Evolutionary conservation across 768 basidiomycete genomes (phyloP).

Genomic region (Dacryopinax spathularia): DNA sequence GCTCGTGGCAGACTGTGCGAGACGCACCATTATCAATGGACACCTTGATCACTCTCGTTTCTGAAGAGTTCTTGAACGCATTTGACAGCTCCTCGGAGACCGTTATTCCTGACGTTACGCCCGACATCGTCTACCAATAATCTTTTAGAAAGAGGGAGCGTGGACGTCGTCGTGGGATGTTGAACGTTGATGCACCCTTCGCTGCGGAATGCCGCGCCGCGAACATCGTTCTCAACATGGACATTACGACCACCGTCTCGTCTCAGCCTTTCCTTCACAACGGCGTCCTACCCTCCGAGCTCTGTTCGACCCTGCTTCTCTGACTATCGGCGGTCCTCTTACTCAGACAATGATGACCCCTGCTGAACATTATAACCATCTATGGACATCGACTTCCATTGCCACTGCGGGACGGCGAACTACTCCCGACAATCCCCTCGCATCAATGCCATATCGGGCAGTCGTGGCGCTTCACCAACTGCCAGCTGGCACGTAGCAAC

Average conservation of each 20-base stretch:
- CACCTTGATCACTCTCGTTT: slow-evolving; percentile 61
- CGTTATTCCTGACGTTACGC: slow-evolving; percentile 52
- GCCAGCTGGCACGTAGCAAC: too few relatives aligned
- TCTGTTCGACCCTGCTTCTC: too few relatives aligned
- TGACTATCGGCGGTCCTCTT: too few relatives aligned
- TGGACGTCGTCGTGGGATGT: slow-evolving; percentile 9
- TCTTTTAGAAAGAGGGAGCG: slow-evolving; percentile 7
- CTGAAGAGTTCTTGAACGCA: slow-evolving; percentile 35
- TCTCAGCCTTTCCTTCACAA: neutral
- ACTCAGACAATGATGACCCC: too few relatives aligned
- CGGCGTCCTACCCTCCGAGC: too few relatives aligned
- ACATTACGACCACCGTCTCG: neutral
- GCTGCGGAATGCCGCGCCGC: neutral
- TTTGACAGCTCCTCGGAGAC: slow-evolving; percentile 44
- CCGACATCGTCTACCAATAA: slow-evolving; percentile 37
- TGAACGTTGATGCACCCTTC: slow-evolving; percentile 3
- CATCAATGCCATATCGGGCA: too few relatives aligned
- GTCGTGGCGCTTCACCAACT: too few relatives aligned
- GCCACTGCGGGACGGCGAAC: too few relatives aligned
- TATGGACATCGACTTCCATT: too few relatives aligned
- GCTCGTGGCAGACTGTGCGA: neutral
- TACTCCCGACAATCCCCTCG: too few relatives aligned
- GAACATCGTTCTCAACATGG: neutral
- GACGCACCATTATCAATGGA: slow-evolving; percentile 54
- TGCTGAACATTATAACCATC: too few relatives aligned